phyloP scores from a whole-genome alignment of 2,329 filamentous ascomycete species.

The Fusarium buharicum region DNA sequence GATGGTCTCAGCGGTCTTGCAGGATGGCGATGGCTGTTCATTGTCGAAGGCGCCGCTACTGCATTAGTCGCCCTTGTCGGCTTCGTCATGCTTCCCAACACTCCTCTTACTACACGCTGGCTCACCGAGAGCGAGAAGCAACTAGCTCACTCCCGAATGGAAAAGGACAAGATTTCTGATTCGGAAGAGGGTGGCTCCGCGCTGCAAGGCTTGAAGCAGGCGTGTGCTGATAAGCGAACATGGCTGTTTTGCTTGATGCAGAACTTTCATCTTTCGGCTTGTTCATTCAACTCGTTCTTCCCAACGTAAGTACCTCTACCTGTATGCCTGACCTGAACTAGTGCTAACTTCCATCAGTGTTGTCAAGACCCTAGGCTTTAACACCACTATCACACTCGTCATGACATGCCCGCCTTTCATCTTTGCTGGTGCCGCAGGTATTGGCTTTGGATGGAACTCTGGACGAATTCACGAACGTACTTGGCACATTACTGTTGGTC shows the following conservation, averaged over 20 bases:
- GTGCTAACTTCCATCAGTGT: conserved; percentile 45
- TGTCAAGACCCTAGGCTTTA: conserved; percentile 61
- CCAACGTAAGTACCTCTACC: conserved; percentile 45
- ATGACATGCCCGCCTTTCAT: conserved; percentile 65
- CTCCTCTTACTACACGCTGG: conserved; percentile 56
- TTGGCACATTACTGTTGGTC: conserved; percentile 60
- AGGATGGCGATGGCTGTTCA: conserved; percentile 67
- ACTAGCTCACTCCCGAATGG: conserved; percentile 59
- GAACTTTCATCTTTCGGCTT: conserved; percentile 64
- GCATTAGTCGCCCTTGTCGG: conserved; percentile 46
- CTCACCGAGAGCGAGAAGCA: conserved; percentile 60
- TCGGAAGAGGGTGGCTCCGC: conserved; percentile 52
- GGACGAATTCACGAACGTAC: conserved; percentile 60
- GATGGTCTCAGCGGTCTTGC: conserved; percentile 61
- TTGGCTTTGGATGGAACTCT: conserved; percentile 61
- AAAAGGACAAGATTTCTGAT: conserved; percentile 62
- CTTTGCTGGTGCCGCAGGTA: conserved; percentile 58
- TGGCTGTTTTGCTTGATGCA: conserved; percentile 67
- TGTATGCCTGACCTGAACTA: accelerated
- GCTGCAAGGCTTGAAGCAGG: conserved; percentile 61
- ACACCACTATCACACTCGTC: conserved; percentile 60
- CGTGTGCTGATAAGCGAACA: conserved; percentile 60
- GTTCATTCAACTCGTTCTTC: conserved; percentile 59
- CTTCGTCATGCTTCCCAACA: conserved; percentile 51
- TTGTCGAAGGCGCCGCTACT: conserved; percentile 66